Conservation (phyloP, 192 early-diverging fungal genomes). For the Funneliformis geosporum region DNA sequence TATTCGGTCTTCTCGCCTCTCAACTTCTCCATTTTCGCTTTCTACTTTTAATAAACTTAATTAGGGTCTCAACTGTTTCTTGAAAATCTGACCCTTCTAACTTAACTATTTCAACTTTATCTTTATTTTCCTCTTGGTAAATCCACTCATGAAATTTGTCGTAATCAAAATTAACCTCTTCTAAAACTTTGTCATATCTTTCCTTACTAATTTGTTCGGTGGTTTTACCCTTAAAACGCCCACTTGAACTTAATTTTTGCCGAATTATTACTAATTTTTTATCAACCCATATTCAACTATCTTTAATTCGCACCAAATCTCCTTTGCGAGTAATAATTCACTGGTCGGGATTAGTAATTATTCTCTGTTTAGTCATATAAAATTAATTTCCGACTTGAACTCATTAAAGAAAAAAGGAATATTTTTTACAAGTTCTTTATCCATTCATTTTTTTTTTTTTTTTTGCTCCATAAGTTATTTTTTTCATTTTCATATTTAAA, state of each 20-base stretch:
- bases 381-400: too few relatives aligned
- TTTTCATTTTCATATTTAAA: too few relatives aligned
- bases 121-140: neutral
- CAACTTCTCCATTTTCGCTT: neutral
- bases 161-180: constrained; percentile 3
- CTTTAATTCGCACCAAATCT: constrained; percentile 7
- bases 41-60: neutral
- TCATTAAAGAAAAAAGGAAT: too few relatives aligned
- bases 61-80: neutral
- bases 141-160: neutral
- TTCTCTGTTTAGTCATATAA: neutral
- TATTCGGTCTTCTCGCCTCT: neutral
- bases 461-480: too few relatives aligned
- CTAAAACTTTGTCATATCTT: constrained; percentile 21
- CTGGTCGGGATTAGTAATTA: neutral
- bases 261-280: neutral
- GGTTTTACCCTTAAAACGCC: neutral
- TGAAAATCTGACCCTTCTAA: neutral
- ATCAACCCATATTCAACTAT: neutral
- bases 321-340: neutral
- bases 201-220: constrained; percentile 8
- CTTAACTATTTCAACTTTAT: constrained; percentile 8
- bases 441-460: too few relatives aligned
- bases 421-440: too few relatives aligned
- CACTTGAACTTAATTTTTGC: neutral